These are phyloP conservation scores for Echria macrotheca DNA, from an alignment of 495 filamentous ascomycete genomes.

Conservation along the genomic window DNA sequence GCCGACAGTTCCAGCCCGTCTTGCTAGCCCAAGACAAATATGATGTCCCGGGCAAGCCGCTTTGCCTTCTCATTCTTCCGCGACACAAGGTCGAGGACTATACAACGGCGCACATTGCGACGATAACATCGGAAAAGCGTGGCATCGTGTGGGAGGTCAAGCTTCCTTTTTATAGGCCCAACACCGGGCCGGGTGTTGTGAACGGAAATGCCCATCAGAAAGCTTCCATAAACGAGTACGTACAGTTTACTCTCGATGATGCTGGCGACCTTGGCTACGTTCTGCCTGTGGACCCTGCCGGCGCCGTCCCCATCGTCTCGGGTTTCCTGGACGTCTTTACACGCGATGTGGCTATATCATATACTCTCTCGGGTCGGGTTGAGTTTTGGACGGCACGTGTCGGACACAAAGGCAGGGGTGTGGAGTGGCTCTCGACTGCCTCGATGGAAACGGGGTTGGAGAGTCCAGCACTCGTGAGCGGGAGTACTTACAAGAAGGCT, in stretches of 20 bases:
- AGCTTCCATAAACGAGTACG: conserved; percentile 57
- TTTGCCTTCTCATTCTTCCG: conserved; percentile 77
- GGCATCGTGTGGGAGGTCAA: conserved; percentile 82
- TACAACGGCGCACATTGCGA: conserved; percentile 64
- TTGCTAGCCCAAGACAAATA: conserved; percentile 57
- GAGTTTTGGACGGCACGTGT: conserved; percentile 84
- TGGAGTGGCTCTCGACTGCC: conserved; percentile 82
- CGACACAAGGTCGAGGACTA: conserved; percentile 49
- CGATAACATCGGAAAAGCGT: conserved; percentile 73
- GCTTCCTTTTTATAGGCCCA: conserved; percentile 39
- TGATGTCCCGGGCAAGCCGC: conserved; percentile 60
- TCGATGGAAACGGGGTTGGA: conserved; percentile 74
- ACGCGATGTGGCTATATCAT: conserved; percentile 81
- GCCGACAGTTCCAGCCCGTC: conserved; percentile 49
- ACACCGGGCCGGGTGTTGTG: conserved; percentile 16
- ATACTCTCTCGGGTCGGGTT: conserved; percentile 68
- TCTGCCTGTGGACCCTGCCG: conserved; percentile 85
- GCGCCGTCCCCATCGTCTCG: conserved; percentile 62
- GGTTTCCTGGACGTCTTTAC: conserved; percentile 85
- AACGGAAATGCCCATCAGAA: conserved; percentile 28
- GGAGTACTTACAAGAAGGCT: conserved; percentile 80
- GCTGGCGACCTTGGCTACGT: conserved; percentile 76
- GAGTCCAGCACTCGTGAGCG: conserved; percentile 73
- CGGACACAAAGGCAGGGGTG: conserved; percentile 44
- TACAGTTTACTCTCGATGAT: conserved; percentile 63